Evolutionary conservation across 441 rosid species (phyloP).

Genomic region (Pelargonium cotyledonis): DNA sequence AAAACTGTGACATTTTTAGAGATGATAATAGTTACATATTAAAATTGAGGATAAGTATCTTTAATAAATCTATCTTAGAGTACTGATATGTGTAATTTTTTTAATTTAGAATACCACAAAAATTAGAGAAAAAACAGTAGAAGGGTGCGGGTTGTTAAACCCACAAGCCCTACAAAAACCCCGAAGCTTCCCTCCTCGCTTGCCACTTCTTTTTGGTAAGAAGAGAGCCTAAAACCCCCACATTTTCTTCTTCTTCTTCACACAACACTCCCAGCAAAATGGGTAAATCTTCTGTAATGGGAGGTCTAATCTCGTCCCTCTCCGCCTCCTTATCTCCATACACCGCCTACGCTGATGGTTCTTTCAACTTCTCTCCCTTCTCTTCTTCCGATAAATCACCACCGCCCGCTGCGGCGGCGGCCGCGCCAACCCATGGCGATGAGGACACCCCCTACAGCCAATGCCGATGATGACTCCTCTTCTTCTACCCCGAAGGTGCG

Average conservation of each 20-base stretch:
- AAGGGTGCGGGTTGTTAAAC: too few relatives aligned
- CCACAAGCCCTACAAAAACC: slow-evolving; percentile 1
- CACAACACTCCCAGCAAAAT: neutral
- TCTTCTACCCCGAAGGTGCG: slow-evolving; percentile 38
- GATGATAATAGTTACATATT: too few relatives aligned
- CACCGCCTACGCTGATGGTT: neutral
- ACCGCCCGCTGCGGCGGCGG: neutral
- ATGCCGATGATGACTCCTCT: slow-evolving; percentile 22
- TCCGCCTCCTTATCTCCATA: neutral
- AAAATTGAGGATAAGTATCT: too few relatives aligned
- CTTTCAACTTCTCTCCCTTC: neutral
- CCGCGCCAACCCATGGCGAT: too few relatives aligned
- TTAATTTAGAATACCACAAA: too few relatives aligned
- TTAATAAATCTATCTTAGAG: too few relatives aligned
- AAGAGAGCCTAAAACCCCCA: too few relatives aligned
- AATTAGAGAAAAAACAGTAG: too few relatives aligned
- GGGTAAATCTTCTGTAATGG: neutral
- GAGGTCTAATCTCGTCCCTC: neutral
- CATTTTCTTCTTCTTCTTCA: neutral
- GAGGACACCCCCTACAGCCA: neutral
- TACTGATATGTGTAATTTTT: too few relatives aligned
- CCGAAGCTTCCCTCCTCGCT: neutral
- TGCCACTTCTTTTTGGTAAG: too few relatives aligned
- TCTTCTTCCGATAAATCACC: neutral
- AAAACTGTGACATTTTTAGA: too few relatives aligned